Evolutionary conservation across 331 rosid species (phyloP).

Genomic region (Stylosanthes scabra): DNA sequence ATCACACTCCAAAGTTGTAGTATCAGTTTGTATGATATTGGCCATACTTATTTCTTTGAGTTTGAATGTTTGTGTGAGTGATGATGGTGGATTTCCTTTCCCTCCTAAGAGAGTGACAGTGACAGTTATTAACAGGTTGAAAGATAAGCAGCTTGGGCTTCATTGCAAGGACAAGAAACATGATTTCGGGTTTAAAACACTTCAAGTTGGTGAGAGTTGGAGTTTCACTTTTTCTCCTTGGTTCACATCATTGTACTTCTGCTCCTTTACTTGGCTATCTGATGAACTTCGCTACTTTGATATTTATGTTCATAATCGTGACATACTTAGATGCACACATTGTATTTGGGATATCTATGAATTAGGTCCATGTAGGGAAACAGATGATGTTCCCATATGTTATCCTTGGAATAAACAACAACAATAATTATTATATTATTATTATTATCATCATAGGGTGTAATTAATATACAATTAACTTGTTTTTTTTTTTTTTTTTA

Average conservation of each 20-base stretch:
- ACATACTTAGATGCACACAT: no score
- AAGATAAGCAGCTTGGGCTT: not conserved
- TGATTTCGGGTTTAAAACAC: not conserved
- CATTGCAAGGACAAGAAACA: not conserved
- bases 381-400: no score
- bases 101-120: not conserved
- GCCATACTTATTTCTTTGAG: not conserved
- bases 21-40: not conserved
- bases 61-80: not conserved
- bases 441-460: no score
- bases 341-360: not conserved
- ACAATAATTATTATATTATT: no score
- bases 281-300: not conserved
- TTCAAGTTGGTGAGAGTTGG: not conserved
- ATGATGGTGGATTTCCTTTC: no score
- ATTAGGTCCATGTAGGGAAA: no score
- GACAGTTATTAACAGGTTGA: not conserved
- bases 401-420: no score
- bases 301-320: not conserved
- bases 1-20: not conserved
- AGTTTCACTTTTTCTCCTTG: not conserved
- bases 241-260: not conserved
- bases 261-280: not conserved
- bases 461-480: no score
- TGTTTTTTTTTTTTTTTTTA: no score